Percentiles rank a stretch among this genome's conserved stretches.
Evolutionary conservation across 345 rosid genomes (phyloP).

Genomic region (Salix udensis): DNA sequence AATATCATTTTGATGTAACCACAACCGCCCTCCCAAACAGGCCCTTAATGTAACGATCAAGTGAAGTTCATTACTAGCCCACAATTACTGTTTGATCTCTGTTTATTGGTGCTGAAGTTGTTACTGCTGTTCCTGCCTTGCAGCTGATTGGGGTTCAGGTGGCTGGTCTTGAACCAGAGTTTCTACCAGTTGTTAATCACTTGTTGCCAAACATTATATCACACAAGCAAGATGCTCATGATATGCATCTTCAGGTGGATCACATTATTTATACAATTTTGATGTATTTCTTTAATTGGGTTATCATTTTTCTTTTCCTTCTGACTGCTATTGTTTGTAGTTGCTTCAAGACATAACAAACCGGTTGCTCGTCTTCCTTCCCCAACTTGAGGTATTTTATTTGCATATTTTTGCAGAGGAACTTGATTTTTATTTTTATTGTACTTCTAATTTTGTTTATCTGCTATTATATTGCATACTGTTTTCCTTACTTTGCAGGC

Average conservation of each 20-base stretch:
- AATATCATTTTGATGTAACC: too few relatives aligned
- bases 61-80: not conserved
- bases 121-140: conserved; percentile 11
- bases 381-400: conserved; percentile 72
- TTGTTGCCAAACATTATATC: conserved; percentile 59
- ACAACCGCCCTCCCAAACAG: too few relatives aligned
- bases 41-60: not conserved
- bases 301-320: conserved; percentile 26
- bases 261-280: conserved; percentile 6
- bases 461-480: conserved; percentile 3
- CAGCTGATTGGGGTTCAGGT: conserved; percentile 77
- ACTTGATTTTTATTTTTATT: conserved; percentile 1
- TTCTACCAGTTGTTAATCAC: conserved; percentile 77
- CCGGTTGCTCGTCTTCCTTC: conserved; percentile 63
- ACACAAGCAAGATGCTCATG: conserved; percentile 72
- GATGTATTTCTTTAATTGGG: conserved; percentile 1
- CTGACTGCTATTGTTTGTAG: conserved; percentile 51
- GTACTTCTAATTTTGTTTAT: conserved; percentile 2
- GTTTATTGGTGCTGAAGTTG: conserved; percentile 12
- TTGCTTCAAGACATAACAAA: conserved; percentile 78
- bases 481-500: conserved; percentile 37
- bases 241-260: conserved; percentile 76
- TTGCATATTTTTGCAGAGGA: conserved; percentile 2
- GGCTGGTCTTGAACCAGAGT: conserved; percentile 73
- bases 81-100: not conserved